A percentile compares a stretch with the other conserved stretches of the same genome.
Evolutionary conservation across 371 early-diverging fungal genomes (phyloP).

Genomic region (Mortierella sp.): DNA sequence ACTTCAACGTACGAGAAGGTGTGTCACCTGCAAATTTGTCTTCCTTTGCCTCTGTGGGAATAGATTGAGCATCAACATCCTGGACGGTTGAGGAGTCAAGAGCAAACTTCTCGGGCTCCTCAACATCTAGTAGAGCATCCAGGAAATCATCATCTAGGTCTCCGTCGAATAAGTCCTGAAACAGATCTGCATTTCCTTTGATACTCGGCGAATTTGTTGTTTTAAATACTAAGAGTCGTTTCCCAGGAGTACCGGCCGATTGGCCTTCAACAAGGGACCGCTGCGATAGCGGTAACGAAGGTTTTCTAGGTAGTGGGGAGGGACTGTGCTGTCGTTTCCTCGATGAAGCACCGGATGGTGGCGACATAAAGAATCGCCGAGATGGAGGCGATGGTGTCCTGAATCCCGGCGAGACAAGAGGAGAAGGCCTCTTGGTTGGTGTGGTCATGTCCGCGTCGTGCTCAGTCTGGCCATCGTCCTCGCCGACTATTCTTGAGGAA

Average conservation of each 20-base stretch:
- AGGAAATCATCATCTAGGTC: conserved; percentile 21
- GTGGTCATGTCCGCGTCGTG: conserved; percentile 22
- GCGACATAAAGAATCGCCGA: conserved; percentile 39
- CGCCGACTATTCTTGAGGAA: not conserved
- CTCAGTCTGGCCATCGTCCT: not conserved
- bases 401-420: conserved; percentile 37
- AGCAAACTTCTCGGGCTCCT: conserved; percentile 11
- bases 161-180: conserved; percentile 8
- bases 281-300: not conserved
- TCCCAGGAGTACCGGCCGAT: not conserved
- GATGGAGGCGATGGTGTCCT: conserved; percentile 49
- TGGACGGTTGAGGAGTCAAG: not conserved
- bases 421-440: conserved; percentile 22
- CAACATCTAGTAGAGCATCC: conserved; percentile 17
- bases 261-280: not conserved
- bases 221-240: not conserved
- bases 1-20: not conserved
- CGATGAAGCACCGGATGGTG: conserved; percentile 36
- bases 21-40: not conserved
- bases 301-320: conserved; percentile 35
- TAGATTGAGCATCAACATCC: not conserved
- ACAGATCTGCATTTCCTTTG: not conserved
- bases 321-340: conserved; percentile 54
- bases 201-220: not conserved
- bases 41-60: not conserved